Evolutionary conservation across 2,329 filamentous ascomycete species (phyloP), one percentile per base, ranked within the genome.

Genomic region (Colletotrichum sp.): DNA sequence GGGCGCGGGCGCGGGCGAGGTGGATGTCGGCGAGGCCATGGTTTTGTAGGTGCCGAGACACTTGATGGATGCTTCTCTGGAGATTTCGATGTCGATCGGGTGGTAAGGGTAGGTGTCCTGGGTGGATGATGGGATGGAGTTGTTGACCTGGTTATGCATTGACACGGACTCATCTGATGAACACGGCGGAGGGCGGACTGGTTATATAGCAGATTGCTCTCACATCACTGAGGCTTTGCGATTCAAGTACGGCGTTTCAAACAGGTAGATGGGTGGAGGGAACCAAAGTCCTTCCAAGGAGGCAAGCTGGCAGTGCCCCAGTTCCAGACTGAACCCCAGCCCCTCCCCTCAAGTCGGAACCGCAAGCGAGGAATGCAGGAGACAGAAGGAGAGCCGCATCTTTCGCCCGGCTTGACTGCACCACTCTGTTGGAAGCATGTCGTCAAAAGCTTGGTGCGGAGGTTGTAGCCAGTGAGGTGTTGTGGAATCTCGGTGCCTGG

Each of bases 401-500:
- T 21, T 32, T 24, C 71, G 67, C 71, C 71, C 71, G 71, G 32
- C 67, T 64, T 16, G 39, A 32, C 66, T 34, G 30, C 32, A 28
- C 39, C 34, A 28, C 32, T 16, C 28, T 32, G 10, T 32, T 28
- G 28, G 9, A 21, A 32, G 15, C 18, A 55, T 6, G 24, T 71
- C 39, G 63, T 39, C 26, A 5, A 43, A 36, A 28, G 28, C 12
- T 26, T 12, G 21, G 57, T 16, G 43, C n/a, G n/a, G 43, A 21
- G 43, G 43, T 52, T 24, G 43, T 24, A 34, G 21, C 70, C 73
- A 75, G 63, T 73, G 57, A 75, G 26, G 57, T 67, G 48, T 21
- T 65, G 21, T 71, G 57, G 70, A 75, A 73, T 75, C 43, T 66
- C 63, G 73, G 57, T 75, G 73, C 73, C 73, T 75, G 26, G 70